A percentile compares a stretch with the other conserved stretches of the same genome.
Evolutionary conservation across 805 yeast species (phyloP).

Genomic region (Limtongia smithiae): DNA sequence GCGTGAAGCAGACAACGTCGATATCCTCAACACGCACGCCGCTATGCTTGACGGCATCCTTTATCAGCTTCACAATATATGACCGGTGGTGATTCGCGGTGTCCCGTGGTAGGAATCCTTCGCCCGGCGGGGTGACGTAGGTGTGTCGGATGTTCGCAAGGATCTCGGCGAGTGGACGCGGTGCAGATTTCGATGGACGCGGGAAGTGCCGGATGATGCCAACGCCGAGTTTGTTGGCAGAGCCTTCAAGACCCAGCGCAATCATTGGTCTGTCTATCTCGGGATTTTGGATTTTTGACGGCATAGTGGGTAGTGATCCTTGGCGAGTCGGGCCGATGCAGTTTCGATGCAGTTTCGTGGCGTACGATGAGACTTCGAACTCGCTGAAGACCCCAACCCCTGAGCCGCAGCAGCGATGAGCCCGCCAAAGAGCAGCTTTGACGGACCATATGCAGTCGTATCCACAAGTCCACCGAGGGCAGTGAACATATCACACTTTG

Average conservation of each 20-base stretch:
- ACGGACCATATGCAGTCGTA: no score
- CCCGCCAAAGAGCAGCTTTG: no score
- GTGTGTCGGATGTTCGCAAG: conserved; percentile 93
- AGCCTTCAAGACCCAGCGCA: conserved; percentile 92
- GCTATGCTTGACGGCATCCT: conserved; percentile 62
- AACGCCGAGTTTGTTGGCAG: conserved; percentile 94
- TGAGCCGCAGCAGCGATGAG: no score
- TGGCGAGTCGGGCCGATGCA: neutral
- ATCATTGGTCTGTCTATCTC: conserved; percentile 33
- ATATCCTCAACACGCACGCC: conserved; percentile 40
- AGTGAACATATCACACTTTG: no score
- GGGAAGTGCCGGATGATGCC: conserved; percentile 77
- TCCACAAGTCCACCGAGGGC: no score
- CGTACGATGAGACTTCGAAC: no score
- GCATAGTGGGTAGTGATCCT: conserved; percentile 4
- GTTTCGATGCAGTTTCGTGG: no score
- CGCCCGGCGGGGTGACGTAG: conserved; percentile 95
- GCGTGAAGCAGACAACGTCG: conserved; percentile 79
- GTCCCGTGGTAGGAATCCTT: conserved; percentile 94
- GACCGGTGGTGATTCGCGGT: conserved; percentile 95
- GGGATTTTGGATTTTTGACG: conserved; percentile 1
- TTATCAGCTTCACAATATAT: conserved; percentile 82
- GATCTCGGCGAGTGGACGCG: conserved; percentile 51
- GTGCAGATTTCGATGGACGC: conserved; percentile 51
- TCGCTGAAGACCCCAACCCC: no score